Conservation (phyloP, 257 asterid genomes). For the Scutellaria barbata region DNA sequence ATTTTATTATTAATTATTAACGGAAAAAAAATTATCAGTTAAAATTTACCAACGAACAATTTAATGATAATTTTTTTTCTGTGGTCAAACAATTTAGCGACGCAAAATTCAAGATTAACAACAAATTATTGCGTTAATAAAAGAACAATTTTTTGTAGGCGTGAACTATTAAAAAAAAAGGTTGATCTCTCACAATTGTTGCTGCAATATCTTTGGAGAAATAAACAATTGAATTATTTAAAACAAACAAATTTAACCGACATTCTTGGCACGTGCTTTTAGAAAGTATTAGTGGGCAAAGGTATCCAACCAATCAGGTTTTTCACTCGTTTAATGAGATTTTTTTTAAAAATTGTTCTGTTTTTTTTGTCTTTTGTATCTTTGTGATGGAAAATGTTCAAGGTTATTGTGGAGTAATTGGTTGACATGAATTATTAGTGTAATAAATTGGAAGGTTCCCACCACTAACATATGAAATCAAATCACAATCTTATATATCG, state of each 20-base stretch:
- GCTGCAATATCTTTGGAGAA: constrained; percentile 35
- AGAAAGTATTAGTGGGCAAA: constrained; percentile 17
- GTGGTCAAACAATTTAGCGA: no score
- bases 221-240: constrained; percentile 32
- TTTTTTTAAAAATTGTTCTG: constrained; percentile 38
- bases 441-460: constrained; percentile 25
- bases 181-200: constrained; percentile 6
- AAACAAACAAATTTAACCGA: constrained; percentile 22
- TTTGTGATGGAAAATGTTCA: constrained; percentile 22
- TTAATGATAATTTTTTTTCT: no score
- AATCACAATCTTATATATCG: background rate
- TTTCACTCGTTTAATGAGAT: constrained; percentile 34
- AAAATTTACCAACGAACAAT: no score
- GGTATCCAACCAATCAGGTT: constrained; percentile 27
- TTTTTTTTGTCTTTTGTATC: constrained; percentile 32
- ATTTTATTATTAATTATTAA: no score
- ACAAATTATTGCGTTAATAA: no score
- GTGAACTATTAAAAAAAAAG: no score
- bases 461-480: background rate
- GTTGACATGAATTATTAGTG: constrained; percentile 19
- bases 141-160: no score
- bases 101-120: no score
- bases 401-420: background rate
- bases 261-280: constrained; percentile 41
- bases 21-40: no score